These are phyloP conservation scores for Stereum hirsutum DNA, from an alignment of 1,284 basidiomycete species.

Conservation along the genomic window DNA sequence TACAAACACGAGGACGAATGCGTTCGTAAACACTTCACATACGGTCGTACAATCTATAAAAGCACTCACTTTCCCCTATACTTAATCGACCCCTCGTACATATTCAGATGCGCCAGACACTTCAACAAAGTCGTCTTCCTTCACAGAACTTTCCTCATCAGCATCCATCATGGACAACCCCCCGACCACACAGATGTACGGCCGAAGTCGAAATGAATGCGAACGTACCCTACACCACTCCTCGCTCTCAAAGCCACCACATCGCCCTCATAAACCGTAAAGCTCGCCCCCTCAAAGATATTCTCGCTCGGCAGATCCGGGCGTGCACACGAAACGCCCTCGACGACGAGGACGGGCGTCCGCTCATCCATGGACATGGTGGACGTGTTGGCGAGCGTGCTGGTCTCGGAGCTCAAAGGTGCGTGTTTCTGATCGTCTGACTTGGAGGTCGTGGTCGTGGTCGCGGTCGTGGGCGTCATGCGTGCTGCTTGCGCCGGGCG, in stretches of 20 bases:
- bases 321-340: conserved; percentile 31
- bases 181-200: background rate
- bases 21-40: background rate
- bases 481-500: too few species aligned
- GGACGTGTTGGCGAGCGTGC: background rate
- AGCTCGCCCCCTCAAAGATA: conserved; percentile 49
- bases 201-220: background rate
- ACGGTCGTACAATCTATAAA: background rate
- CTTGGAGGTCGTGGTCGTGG: too few species aligned
- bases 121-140: conserved; percentile 79
- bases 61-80: conserved; percentile 55
- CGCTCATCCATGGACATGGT: too few species aligned
- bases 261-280: conserved; percentile 61
- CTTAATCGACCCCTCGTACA: conserved; percentile 59
- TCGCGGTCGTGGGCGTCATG: too few species aligned
- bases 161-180: background rate
- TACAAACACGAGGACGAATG: too few species aligned
- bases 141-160: too few species aligned
- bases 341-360: conserved; percentile 30
- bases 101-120: conserved; percentile 70
- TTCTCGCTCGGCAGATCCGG: conserved; percentile 32
- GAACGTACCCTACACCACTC: conserved; percentile 55
- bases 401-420: background rate
- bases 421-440: too few species aligned
- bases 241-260: conserved; percentile 66